Evolutionary conservation across 2,329 filamentous ascomycete genomes (phyloP).

Genomic region (Lecanicillium sp.): DNA sequence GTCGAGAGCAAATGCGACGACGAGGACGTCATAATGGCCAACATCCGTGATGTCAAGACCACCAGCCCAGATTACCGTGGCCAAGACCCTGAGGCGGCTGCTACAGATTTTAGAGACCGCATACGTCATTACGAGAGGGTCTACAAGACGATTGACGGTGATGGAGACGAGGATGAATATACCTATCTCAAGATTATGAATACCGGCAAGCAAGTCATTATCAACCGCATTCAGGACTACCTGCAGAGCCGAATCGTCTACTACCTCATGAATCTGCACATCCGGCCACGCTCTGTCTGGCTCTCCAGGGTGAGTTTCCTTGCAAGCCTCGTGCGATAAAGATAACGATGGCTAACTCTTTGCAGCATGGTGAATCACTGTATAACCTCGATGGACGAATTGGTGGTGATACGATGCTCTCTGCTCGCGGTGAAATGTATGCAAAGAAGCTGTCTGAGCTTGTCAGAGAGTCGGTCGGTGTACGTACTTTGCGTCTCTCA

Average conservation of each 20-base stretch:
- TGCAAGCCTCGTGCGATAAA: too few relatives aligned
- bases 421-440: constrained; percentile 79
- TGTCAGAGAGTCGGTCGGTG: constrained; percentile 77
- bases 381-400: constrained; percentile 89
- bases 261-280: constrained; percentile 97
- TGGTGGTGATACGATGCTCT: constrained; percentile 84
- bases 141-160: constrained; percentile 84
- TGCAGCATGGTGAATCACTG: constrained; percentile 83
- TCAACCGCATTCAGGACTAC: constrained; percentile 96
- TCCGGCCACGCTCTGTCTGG: constrained; percentile 94
- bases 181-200: constrained; percentile 98
- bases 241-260: constrained; percentile 94
- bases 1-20: constrained; percentile 97
- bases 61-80: constrained; percentile 91
- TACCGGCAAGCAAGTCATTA: constrained; percentile 90
- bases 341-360: constrained; percentile 1
- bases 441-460: constrained; percentile 76
- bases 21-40: constrained; percentile 93
- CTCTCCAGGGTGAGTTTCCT: constrained; percentile 65
- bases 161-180: constrained; percentile 69
- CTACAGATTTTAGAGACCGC: constrained; percentile 83
- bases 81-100: constrained; percentile 87
- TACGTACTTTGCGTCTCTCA: too few relatives aligned
- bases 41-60: constrained; percentile 95
- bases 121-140: constrained; percentile 97